These are phyloP conservation scores for Colletotrichum somersetense DNA, from an alignment of 2,329 filamentous ascomycete genomes.

Conservation along the genomic window DNA sequence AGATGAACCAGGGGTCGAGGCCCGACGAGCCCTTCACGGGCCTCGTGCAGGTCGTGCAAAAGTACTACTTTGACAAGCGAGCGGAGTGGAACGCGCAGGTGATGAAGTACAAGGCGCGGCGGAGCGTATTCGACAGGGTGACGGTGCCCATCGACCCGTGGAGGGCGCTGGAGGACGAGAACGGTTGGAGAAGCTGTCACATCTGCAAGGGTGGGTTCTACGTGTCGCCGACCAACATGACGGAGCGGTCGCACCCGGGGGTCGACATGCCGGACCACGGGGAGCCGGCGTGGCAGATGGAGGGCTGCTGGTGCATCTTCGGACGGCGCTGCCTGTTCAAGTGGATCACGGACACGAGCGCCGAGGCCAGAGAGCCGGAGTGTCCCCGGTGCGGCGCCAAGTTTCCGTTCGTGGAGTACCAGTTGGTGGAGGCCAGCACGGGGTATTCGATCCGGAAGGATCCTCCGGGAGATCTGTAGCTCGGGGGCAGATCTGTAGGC, in stretches of 20 bases:
- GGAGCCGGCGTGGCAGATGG: conserved; percentile 30
- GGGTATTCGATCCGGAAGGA: background rate
- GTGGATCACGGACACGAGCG: conserved; percentile 14
- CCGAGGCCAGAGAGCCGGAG: background rate
- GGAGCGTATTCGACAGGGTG: conserved; percentile 13
- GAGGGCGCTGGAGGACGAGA: background rate
- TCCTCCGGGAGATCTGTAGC: background rate
- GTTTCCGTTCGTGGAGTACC: background rate
- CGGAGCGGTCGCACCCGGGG: background rate
- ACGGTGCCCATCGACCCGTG: background rate
- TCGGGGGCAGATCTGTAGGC: too few relatives aligned
- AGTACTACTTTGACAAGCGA: conserved; percentile 25
- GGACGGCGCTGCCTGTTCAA: conserved; percentile 32
- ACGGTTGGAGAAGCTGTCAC: background rate
- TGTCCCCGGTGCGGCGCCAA: conserved; percentile 16
- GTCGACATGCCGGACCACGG: conserved; percentile 4
- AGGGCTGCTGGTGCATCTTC: conserved; percentile 21
- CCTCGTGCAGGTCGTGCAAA: background rate
- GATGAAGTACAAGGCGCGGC: conserved; percentile 22
- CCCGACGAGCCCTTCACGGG: background rate
- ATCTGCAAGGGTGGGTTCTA: conserved; percentile 24
- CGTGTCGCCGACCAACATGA: background rate
- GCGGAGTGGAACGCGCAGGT: conserved; percentile 20
- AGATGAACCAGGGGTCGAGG: background rate
- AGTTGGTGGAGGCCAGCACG: conserved; percentile 15